Conservation (phyloP, 441 rosid genomes). For the Dalechampia spathulata region DNA sequence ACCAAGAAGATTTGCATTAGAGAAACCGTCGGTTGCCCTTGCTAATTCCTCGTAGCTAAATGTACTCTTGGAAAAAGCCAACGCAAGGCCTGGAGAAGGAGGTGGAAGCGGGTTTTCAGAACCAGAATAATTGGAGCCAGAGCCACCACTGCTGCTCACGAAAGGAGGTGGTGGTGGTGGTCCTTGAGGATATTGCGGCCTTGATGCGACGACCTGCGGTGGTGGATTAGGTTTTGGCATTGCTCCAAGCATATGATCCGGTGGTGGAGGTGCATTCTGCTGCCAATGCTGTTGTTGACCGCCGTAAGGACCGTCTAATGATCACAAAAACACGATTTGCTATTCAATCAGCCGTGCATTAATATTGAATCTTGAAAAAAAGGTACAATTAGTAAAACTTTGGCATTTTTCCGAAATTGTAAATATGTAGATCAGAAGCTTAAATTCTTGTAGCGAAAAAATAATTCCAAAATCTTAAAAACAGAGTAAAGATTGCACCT, state of each 20-base stretch:
- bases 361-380: neutral
- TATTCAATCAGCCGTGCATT: constrained; percentile 9
- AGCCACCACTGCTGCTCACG: constrained; percentile 82
- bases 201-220: constrained; percentile 38
- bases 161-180: constrained; percentile 55
- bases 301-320: constrained; percentile 53
- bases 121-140: constrained; percentile 74
- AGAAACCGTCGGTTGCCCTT: constrained; percentile 89
- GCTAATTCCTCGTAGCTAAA: constrained; percentile 80
- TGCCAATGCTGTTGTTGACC: constrained; percentile 63
- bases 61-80: constrained; percentile 78
- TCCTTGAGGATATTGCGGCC: constrained; percentile 42
- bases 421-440: neutral
- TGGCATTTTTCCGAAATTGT: neutral
- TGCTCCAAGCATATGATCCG: constrained; percentile 28
- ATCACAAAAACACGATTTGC: neutral
- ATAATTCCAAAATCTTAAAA: neutral
- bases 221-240: constrained; percentile 33
- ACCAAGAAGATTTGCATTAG: constrained; percentile 82
- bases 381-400: no score
- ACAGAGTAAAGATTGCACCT: constrained; percentile 24
- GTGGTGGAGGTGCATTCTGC: constrained; percentile 49
- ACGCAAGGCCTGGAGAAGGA: constrained; percentile 64
- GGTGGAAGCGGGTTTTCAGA: constrained; percentile 60
- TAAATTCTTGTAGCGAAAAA: neutral